Evolutionary conservation across 805 yeast species (phyloP), one percentile per base, ranked within the genome.

Genomic region (Metschnikowia bowlesiae): DNA sequence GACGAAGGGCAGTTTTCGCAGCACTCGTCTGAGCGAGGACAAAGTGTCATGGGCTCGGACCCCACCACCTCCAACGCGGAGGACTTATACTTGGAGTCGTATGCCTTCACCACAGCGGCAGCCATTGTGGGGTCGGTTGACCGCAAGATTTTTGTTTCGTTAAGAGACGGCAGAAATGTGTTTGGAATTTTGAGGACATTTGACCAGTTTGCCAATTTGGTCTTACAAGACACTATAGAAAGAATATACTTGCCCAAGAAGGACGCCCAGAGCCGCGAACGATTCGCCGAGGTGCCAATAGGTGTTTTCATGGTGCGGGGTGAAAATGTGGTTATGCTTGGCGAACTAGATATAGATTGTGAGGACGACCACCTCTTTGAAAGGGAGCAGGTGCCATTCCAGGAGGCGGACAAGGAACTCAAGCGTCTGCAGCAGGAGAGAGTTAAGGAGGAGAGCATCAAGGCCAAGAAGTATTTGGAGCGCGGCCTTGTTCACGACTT

Each of bases 141-240:
- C 66, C 79, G 89, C 45, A 81, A 84, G 62, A 87, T 94, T 32
- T 85, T 88, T 59, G 96, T 89, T 2, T 76, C 89, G 39, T 75
- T 94, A 56, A 84, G 96, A 62, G 98, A 92, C 67, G 98, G 98
- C 36, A 80, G 92, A 57, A 83, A 84, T 55, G 71, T 92, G 32
- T 84, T 88, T 63, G 99, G 99, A 14, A 87, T 91, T 26, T 75
- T 94, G 57, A 80, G 99, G 67, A 89, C 97, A 2, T 94, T 92
- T 68, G 99, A 94, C 71, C 97, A 92, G 68, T 94, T 85, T 66
- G 91, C 96, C 53, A 92, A 92, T 69, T 75, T 94, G 62, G 96
- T 94, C 37, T 74, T 94, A 54, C 98, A 94, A 69, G 96, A 91
- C 65, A 83, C 96, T 14, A 74, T 83, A 44, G 98, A 94, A 67